These are phyloP conservation scores for Psidium guajava DNA, from an alignment of 345 rosid genomes.

Conservation along the genomic window DNA sequence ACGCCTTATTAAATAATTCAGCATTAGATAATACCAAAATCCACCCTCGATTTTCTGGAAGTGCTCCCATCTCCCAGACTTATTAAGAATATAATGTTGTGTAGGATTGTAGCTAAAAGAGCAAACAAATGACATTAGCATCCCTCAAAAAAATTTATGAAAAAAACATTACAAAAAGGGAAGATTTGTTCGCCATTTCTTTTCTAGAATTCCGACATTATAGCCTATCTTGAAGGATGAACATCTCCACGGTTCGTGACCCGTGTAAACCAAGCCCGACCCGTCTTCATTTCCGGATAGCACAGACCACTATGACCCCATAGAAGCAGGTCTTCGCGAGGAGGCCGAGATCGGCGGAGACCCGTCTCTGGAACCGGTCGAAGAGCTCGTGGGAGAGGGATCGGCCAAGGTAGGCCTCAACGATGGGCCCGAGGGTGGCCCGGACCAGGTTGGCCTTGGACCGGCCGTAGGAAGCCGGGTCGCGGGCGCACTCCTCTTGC, in stretches of 20 bases:
- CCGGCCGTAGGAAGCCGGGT: constrained; percentile 42
- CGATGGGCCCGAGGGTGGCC: constrained; percentile 39
- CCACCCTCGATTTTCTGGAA: too few relatives aligned
- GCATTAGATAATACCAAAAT: too few relatives aligned
- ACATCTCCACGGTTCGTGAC: neutral
- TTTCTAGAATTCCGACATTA: neutral
- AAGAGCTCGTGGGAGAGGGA: constrained; percentile 32
- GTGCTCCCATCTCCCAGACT: too few relatives aligned
- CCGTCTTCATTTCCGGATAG: constrained; percentile 15
- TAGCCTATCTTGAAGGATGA: neutral
- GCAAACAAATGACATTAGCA: neutral
- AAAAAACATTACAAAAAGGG: neutral
- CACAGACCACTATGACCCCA: constrained; percentile 33
- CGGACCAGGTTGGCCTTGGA: constrained; percentile 44
- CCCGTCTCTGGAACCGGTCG: constrained; percentile 26
- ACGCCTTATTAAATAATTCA: too few relatives aligned
- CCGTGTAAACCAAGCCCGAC: neutral
- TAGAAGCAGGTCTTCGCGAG: constrained; percentile 36
- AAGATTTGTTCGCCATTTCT: neutral
- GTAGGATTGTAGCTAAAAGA: neutral
- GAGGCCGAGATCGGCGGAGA: constrained; percentile 25
- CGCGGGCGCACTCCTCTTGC: constrained; percentile 36
- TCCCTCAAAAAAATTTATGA: neutral
- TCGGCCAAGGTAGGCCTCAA: constrained; percentile 37
- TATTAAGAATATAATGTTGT: neutral